Evolutionary conservation across 257 asterid genomes (phyloP).

Genomic region (Anisodus acutangulus): DNA sequence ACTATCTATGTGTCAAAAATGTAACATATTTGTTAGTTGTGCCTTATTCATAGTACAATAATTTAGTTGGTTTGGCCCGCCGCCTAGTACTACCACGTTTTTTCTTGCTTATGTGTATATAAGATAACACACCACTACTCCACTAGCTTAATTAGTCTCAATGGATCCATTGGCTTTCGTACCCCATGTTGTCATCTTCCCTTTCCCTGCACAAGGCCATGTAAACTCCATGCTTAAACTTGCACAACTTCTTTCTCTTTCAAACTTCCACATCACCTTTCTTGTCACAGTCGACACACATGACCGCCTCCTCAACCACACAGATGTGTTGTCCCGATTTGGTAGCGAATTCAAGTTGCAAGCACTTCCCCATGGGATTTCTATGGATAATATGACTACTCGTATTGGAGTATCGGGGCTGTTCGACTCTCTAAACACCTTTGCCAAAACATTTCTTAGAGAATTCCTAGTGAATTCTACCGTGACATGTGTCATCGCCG

Average conservation of each 20-base stretch:
- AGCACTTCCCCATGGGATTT: conserved; percentile 33
- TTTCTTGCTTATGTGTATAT: background rate
- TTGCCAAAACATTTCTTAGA: conserved; percentile 44
- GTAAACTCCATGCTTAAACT: conserved; percentile 38
- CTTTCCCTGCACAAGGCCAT: conserved; percentile 37
- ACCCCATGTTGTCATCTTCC: conserved; percentile 38
- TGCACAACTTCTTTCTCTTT: conserved; percentile 33
- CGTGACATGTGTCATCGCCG: conserved; percentile 51
- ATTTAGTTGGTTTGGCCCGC: no score
- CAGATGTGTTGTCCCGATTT: background rate
- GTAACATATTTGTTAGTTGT: no score
- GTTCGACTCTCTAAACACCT: conserved; percentile 41
- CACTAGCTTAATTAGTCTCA: background rate
- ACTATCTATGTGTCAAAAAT: no score
- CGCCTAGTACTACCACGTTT: background rate
- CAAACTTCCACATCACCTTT: conserved; percentile 30
- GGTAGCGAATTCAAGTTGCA: conserved; percentile 26
- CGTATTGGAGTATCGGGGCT: conserved; percentile 38
- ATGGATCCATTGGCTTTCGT: background rate
- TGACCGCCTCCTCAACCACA: conserved; percentile 27
- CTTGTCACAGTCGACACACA: conserved; percentile 25
- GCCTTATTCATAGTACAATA: no score
- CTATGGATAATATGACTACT: conserved; percentile 13
- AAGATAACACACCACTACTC: background rate
- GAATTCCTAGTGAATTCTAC: conserved; percentile 37